These are phyloP conservation scores for Hypoxylon cercidicola DNA, from an alignment of 495 filamentous ascomycete genomes.

Conservation along the genomic window DNA sequence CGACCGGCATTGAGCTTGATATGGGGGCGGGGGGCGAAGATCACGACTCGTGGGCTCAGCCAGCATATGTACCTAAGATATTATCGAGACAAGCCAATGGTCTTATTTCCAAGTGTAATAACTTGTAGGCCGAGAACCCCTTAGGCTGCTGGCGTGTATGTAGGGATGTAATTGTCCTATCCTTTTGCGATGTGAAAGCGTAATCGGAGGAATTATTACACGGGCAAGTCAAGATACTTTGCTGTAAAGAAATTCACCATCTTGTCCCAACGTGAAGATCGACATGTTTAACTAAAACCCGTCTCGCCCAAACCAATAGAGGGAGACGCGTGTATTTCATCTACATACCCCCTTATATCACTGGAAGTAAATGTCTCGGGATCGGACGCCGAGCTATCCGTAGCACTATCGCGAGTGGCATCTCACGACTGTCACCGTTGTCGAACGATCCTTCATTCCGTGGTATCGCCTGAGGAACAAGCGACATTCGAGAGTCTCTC, in stretches of 20 bases:
- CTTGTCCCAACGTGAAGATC: constrained; percentile 4
- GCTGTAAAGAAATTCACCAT: neutral
- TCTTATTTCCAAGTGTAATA: constrained; percentile 2
- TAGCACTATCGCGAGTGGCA: constrained; percentile 11
- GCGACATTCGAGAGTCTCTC: neutral
- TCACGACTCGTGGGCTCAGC: constrained; percentile 27
- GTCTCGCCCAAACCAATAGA: constrained; percentile 7
- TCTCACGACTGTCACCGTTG: neutral
- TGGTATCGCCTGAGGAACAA: constrained; percentile 3
- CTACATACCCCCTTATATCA: constrained; percentile 16
- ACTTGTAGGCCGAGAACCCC: neutral
- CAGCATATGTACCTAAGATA: constrained; percentile 16
- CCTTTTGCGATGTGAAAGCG: neutral
- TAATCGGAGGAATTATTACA: neutral
- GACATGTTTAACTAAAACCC: constrained; percentile 8
- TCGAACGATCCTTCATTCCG: constrained; percentile 4
- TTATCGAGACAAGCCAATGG: constrained; percentile 19
- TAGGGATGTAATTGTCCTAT: neutral
- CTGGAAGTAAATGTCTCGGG: constrained; percentile 31
- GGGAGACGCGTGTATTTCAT: constrained; percentile 16
- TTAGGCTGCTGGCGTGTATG: constrained; percentile 1
- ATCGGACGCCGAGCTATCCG: constrained; percentile 10
- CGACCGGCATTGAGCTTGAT: constrained; percentile 26
- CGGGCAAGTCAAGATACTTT: constrained; percentile 1
- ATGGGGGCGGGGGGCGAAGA: constrained; percentile 10